These are phyloP conservation scores for Fusarium sp. DNA, from an alignment of 2,329 filamentous ascomycete genomes.

Conservation along the genomic window DNA sequence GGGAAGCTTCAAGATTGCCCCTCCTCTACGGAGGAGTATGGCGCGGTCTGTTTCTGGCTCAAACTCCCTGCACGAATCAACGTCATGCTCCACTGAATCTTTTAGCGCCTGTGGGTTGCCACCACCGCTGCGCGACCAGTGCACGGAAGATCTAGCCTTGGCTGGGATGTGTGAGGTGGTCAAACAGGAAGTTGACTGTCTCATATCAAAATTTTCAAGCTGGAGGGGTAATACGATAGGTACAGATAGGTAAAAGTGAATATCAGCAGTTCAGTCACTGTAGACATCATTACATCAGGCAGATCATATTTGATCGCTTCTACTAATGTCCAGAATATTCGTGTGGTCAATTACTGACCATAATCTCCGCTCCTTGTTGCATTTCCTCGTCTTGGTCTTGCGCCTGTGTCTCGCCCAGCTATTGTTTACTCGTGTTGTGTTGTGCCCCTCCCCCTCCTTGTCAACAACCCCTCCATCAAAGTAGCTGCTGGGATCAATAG, in stretches of 20 bases:
- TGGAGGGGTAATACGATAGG: slow-evolving; percentile 23
- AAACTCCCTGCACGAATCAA: slow-evolving; percentile 39
- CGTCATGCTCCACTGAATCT: slow-evolving; percentile 45
- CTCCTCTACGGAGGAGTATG: slow-evolving; percentile 26
- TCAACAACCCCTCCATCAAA: slow-evolving; percentile 35
- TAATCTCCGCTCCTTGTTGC: slow-evolving; percentile 17
- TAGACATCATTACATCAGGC: slow-evolving; percentile 7
- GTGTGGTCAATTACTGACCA: background rate
- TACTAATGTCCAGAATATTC: background rate
- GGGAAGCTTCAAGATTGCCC: slow-evolving; percentile 38
- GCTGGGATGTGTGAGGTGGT: slow-evolving; percentile 21
- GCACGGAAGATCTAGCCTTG: slow-evolving; percentile 38
- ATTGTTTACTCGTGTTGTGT: slow-evolving; percentile 18
- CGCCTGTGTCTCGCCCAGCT: slow-evolving; percentile 14
- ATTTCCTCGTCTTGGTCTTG: slow-evolving; percentile 12
- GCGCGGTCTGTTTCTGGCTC: slow-evolving; percentile 36
- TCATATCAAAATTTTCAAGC: slow-evolving; percentile 18
- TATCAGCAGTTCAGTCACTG: background rate
- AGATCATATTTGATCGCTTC: background rate
- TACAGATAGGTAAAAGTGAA: background rate
- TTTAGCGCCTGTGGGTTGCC: slow-evolving; percentile 36
- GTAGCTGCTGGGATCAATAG: slow-evolving; percentile 19
- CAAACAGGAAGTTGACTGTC: slow-evolving; percentile 31
- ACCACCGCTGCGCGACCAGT: slow-evolving; percentile 37
- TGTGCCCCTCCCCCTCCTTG: slow-evolving; percentile 33